Evolutionary conservation across 371 early-diverging fungal genomes (phyloP).

Genomic region (Aphelidium insulamus): DNA sequence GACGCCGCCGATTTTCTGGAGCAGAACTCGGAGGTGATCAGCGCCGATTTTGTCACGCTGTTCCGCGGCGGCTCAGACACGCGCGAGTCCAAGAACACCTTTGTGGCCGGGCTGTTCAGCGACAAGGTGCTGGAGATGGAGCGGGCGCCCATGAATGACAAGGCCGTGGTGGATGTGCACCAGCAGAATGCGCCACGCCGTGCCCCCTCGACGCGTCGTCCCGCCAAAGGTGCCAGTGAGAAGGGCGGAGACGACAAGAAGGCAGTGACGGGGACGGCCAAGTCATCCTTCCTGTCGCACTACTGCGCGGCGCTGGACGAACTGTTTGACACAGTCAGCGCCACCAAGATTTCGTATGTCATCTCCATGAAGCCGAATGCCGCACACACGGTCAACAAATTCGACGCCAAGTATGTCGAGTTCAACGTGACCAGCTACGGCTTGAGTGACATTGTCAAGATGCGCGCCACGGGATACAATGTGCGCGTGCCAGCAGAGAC

Average conservation of each 20-base stretch:
- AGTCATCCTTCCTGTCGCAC: conserved; percentile 33
- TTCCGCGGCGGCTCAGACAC: conserved; percentile 31
- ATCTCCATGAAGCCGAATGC: conserved; percentile 60
- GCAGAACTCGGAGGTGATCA: conserved; percentile 42
- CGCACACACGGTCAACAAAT: conserved; percentile 22
- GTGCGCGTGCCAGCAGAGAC: conserved; percentile 30
- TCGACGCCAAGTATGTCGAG: conserved; percentile 29
- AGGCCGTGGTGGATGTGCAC: conserved; percentile 13
- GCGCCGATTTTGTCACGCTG: conserved; percentile 60
- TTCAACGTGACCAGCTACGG: conserved; percentile 28
- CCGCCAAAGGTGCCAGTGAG: conserved; percentile 19
- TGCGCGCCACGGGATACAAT: conserved; percentile 26
- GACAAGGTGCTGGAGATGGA: conserved; percentile 54
- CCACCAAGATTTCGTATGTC: conserved; percentile 67
- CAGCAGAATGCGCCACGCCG: conserved; percentile 41
- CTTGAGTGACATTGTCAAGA: conserved; percentile 20
- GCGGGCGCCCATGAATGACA: conserved; percentile 27
- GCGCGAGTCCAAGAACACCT: conserved; percentile 35
- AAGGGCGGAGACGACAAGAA: conserved; percentile 9
- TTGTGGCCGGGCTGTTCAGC: conserved; percentile 57
- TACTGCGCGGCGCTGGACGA: conserved; percentile 50
- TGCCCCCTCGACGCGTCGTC: conserved; percentile 37
- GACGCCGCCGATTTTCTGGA: conserved; percentile 39
- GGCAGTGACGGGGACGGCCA: conserved; percentile 11
- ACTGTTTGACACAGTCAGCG: conserved; percentile 48